phyloP scores from a whole-genome alignment of 2,329 filamentous ascomycete genomes.

The Metarhizium humberi region DNA sequence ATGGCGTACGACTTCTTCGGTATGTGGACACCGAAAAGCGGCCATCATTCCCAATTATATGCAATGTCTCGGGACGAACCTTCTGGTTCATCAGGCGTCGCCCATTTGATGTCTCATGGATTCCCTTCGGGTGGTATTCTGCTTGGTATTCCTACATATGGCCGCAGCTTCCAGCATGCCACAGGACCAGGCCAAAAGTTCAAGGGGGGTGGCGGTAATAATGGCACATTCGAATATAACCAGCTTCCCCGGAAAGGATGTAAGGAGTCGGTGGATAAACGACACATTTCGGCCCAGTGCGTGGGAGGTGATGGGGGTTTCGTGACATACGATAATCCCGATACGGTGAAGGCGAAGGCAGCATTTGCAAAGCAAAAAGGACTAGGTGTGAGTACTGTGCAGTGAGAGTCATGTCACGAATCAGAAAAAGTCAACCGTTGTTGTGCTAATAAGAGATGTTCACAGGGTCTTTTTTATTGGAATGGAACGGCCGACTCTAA shows the following conservation, averaged over 20 bases:
- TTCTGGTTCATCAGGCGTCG: constrained; percentile 58
- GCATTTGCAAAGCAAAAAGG: constrained; percentile 61
- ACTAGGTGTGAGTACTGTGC: constrained; percentile 44
- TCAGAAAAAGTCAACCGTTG: background rate
- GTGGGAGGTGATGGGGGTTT: constrained; percentile 66
- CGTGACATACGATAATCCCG: constrained; percentile 70
- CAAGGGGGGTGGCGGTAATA: constrained; percentile 45
- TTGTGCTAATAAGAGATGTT: constrained; percentile 5
- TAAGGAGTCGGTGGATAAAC: constrained; percentile 58
- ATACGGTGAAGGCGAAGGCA: constrained; percentile 68
- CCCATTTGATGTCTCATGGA: constrained; percentile 54
- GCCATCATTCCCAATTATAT: constrained; percentile 70
- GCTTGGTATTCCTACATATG: constrained; percentile 67
- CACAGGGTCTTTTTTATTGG: constrained; percentile 71
- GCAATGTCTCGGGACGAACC: constrained; percentile 49
- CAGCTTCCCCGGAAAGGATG: constrained; percentile 54
- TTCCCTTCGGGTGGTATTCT: constrained; percentile 65
- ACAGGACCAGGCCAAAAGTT: constrained; percentile 55
- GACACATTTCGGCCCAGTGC: constrained; percentile 61
- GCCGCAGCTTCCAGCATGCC: constrained; percentile 62
- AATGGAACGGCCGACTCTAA: constrained; percentile 62
- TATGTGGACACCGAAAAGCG: constrained; percentile 56
- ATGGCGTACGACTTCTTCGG: constrained; percentile 77
- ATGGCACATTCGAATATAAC: constrained; percentile 66
- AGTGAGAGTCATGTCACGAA: background rate